Percentiles rank a stretch among this genome's conserved stretches.
These are phyloP conservation scores for Zalaria obscura DNA, from an alignment of 2,329 filamentous ascomycete species.

Conservation along the genomic window DNA sequence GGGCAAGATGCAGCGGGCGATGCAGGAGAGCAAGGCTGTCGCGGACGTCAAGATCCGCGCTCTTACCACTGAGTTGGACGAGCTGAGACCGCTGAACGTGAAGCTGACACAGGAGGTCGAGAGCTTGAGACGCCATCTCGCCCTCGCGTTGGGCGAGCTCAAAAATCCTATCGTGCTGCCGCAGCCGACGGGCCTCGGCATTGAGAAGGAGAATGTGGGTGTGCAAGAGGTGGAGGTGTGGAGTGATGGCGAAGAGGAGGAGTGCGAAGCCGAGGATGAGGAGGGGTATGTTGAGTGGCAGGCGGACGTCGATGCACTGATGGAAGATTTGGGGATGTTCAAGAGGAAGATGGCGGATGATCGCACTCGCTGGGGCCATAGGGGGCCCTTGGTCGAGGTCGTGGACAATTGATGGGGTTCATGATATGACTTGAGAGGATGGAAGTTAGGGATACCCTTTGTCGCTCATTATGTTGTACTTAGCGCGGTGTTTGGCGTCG, in stretches of 20 bases:
- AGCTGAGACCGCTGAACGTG: conserved; percentile 34
- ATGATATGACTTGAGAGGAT: too few relatives aligned
- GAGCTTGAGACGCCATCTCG: conserved; percentile 72
- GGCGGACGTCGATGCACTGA: conserved; percentile 68
- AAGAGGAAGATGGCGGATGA: conserved; percentile 79
- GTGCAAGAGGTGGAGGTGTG: conserved; percentile 46
- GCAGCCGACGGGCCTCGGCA: conserved; percentile 19
- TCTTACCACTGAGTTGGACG: conserved; percentile 41
- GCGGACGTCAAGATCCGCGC: conserved; percentile 88
- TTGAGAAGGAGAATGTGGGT: conserved; percentile 21
- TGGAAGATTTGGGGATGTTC: conserved; percentile 69
- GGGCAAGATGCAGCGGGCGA: conserved; percentile 77
- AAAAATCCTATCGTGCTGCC: conserved; percentile 75
- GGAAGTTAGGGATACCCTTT: too few relatives aligned
- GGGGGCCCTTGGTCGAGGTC: not conserved
- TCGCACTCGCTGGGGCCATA: conserved; percentile 42
- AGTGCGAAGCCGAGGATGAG: conserved; percentile 38
- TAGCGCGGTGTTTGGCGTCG: too few relatives aligned
- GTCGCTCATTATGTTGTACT: too few relatives aligned
- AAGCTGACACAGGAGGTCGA: conserved; percentile 63
- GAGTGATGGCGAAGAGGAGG: conserved; percentile 27
- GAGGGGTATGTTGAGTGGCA: conserved; percentile 42
- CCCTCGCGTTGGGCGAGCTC: conserved; percentile 69
- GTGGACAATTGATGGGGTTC: not conserved
- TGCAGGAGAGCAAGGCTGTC: conserved; percentile 86